These are phyloP conservation scores for Cyberlindnera samutprakarnensis DNA, from an alignment of 805 yeast genomes.

Conservation along the genomic window DNA sequence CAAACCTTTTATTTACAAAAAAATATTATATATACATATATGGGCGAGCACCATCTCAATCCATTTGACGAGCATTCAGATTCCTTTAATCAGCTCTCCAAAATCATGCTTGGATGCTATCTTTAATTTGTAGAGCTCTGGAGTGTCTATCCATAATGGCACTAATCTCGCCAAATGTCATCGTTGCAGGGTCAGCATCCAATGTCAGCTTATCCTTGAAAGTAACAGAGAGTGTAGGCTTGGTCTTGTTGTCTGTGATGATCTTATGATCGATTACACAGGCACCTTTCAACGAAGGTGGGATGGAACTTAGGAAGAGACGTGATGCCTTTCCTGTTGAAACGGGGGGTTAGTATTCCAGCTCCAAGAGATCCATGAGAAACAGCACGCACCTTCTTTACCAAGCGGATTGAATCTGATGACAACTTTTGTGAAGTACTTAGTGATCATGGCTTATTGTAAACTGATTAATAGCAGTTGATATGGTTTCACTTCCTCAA, in stretches of 20 bases:
- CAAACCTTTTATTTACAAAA: too few relatives aligned
- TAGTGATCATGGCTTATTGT: conserved; percentile 68
- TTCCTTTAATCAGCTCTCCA: too few relatives aligned
- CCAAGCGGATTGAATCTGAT: conserved; percentile 77
- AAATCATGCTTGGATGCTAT: conserved; percentile 45
- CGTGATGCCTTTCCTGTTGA: conserved; percentile 70
- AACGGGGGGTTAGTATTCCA: too few relatives aligned
- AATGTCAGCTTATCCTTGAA: conserved; percentile 74
- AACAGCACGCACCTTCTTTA: conserved; percentile 47
- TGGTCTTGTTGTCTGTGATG: conserved; percentile 36
- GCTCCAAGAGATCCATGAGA: too few relatives aligned
- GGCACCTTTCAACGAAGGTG: conserved; percentile 58
- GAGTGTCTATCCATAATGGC: conserved; percentile 76
- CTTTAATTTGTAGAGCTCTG: conserved; percentile 66
- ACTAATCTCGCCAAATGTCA: conserved; percentile 53
- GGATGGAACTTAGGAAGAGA: conserved; percentile 69
- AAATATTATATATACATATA: too few relatives aligned
- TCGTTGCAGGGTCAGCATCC: conserved; percentile 54
- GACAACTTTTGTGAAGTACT: conserved; percentile 70
- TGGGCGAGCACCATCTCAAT: too few relatives aligned
- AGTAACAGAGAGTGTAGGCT: conserved; percentile 64
- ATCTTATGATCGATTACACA: conserved; percentile 63
- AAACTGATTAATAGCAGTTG: too few relatives aligned
- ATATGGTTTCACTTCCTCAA: too few relatives aligned
- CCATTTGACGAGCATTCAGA: too few relatives aligned